Evolutionary conservation across 345 rosid genomes (phyloP).

Genomic region (Balakata baccata): DNA sequence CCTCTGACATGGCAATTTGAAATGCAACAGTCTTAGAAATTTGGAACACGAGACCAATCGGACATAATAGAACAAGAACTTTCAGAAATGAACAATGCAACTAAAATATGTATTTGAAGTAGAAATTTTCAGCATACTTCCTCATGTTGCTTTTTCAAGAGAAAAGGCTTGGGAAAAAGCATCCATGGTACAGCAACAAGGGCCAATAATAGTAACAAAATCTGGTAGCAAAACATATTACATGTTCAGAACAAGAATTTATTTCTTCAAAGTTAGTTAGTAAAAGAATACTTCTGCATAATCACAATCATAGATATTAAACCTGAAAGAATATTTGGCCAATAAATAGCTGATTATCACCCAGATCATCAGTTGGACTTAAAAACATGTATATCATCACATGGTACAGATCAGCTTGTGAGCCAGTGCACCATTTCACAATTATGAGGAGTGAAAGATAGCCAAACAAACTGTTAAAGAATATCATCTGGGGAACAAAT

Average conservation of each 20-base stretch:
- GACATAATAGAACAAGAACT: neutral
- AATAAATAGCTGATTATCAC: conserved; percentile 80
- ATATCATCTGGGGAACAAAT: conserved; percentile 92
- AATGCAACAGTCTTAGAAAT: conserved; percentile 1
- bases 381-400: conserved; percentile 95
- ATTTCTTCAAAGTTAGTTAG: neutral
- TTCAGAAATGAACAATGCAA: neutral
- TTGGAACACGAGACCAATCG: neutral
- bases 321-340: conserved; percentile 44
- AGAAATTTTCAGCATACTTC: conserved; percentile 38
- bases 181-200: conserved; percentile 96
- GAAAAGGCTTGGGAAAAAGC: conserved; percentile 92
- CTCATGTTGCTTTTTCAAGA: conserved; percentile 84
- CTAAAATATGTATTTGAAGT: neutral
- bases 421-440: conserved; percentile 89
- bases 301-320: conserved; percentile 7
- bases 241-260: neutral
- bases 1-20: conserved; percentile 46
- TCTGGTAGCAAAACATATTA: conserved; percentile 13
- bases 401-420: conserved; percentile 90
- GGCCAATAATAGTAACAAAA: conserved; percentile 45
- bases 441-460: conserved; percentile 81
- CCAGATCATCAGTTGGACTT: conserved; percentile 87
- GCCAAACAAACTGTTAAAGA: conserved; percentile 87
- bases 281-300: neutral